Evolutionary conservation across 106 monocot genomes (phyloP).

Genomic region (Dendrobium huoshanense): DNA sequence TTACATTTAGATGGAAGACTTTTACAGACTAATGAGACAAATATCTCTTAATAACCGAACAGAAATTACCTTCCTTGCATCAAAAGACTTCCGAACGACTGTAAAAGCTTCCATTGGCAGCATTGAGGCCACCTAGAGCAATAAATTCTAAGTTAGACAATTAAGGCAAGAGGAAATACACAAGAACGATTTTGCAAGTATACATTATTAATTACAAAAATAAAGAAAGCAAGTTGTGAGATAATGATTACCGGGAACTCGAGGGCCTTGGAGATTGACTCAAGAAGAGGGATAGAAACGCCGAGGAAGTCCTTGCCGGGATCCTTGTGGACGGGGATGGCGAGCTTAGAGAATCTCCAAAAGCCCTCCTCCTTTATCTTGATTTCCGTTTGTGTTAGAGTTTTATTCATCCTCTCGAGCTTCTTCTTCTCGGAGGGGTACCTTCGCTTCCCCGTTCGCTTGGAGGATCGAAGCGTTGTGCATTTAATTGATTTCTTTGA

Average conservation of each 20-base stretch:
- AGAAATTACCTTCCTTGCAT: conserved; percentile 86
- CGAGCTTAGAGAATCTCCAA: conserved; percentile 95
- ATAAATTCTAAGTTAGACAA: neutral
- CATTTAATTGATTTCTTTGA: neutral
- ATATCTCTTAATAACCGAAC: neutral
- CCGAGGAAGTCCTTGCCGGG: conserved; percentile 83
- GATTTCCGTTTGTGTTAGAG: conserved; percentile 31
- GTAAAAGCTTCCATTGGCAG: conserved; percentile 82
- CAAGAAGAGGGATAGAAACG: conserved; percentile 62
- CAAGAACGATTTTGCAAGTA: neutral
- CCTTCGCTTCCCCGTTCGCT: conserved; percentile 81
- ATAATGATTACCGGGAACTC: conserved; percentile 61
- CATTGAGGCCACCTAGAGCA: conserved; percentile 67
- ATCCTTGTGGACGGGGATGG: conserved; percentile 66
- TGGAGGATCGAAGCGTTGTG: conserved; percentile 28
- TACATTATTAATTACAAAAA: neutral
- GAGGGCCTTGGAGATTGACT: conserved; percentile 85
- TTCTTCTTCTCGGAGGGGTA: conserved; percentile 99
- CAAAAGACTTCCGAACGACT: conserved; percentile 88
- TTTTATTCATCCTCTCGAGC: conserved; percentile 44
- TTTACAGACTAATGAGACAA: neutral
- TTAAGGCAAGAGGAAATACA: neutral
- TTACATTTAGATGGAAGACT: neutral
- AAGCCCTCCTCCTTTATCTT: conserved; percentile 65
- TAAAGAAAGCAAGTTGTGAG: neutral